Conservation (phyloP, 2,329 filamentous ascomycete species). For the Penicillium thymicola region DNA sequence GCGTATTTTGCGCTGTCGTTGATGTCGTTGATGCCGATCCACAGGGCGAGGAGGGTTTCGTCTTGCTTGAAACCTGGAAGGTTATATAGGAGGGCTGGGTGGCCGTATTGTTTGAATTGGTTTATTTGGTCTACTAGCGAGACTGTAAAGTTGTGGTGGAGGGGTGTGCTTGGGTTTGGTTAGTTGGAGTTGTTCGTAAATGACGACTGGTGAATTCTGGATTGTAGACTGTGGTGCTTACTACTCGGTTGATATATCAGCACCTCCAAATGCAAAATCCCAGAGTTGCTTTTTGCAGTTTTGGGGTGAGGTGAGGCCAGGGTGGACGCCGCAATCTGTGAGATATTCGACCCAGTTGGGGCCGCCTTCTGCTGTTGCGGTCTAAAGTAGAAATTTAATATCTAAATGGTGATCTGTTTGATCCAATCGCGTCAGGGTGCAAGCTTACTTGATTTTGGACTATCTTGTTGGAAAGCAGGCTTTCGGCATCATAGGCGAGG, state of each 20-base stretch:
- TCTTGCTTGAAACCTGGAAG: conserved; percentile 30
- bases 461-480: conserved; percentile 49
- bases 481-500: conserved; percentile 43
- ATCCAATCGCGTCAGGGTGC: fast-evolving
- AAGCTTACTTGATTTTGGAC: conserved; percentile 46
- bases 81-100: conserved; percentile 38
- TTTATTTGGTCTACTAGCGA: conserved; percentile 50
- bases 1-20: conserved; percentile 47
- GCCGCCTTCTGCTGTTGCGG: conserved; percentile 51
- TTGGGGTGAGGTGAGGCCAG: conserved; percentile 44
- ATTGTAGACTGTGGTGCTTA: conserved; percentile 15
- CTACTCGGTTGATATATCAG: conserved; percentile 48
- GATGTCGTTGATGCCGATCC: conserved; percentile 59
- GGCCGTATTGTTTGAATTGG: conserved; percentile 48
- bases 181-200: neutral
- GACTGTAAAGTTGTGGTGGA: conserved; percentile 52
- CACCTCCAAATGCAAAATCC: conserved; percentile 57
- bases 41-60: conserved; percentile 49
- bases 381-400: conserved; percentile 30
- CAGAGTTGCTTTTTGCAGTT: conserved; percentile 51
- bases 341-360: conserved; percentile 56
- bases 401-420: neutral
- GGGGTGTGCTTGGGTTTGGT: conserved; percentile 38
- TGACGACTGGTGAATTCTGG: neutral
- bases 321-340: conserved; percentile 49